Evolutionary conservation across 306 rosid genomes (phyloP).

Genomic region (Cucumis cinereus): DNA sequence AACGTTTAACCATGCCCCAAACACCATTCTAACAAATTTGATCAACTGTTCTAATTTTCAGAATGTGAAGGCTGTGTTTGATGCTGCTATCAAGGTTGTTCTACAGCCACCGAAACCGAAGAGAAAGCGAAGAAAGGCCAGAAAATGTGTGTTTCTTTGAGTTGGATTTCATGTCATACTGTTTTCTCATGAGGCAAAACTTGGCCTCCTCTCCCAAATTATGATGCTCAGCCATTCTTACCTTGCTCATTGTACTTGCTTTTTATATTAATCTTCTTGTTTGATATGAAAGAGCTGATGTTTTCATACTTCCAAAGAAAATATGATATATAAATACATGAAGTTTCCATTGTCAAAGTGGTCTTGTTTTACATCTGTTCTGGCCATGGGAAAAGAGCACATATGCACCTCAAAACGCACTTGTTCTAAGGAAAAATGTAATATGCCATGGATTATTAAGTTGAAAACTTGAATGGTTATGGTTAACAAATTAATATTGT

Average conservation of each 20-base stretch:
- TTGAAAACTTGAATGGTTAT: neutral
- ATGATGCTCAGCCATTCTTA: neutral
- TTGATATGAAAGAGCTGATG: neutral
- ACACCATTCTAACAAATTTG: neutral
- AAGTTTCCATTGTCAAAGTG: neutral
- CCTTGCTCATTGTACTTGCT: neutral
- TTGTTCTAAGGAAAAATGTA: neutral
- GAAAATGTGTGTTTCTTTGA: slow-evolving; percentile 25
- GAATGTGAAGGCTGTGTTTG: slow-evolving; percentile 55
- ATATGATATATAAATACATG: neutral
- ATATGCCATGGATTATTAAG: neutral
- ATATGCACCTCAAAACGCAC: neutral
- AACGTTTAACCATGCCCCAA: neutral
- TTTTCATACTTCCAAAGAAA: neutral
- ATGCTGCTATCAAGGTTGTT: slow-evolving; percentile 58
- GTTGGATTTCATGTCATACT: neutral
- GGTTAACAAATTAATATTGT: neutral
- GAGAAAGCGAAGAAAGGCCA: slow-evolving; percentile 31
- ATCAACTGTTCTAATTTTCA: slow-evolving; percentile 4
- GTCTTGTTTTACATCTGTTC: neutral
- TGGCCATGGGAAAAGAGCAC: neutral
- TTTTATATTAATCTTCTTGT: slow-evolving; percentile 7
- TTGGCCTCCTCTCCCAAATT: neutral
- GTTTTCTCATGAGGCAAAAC: slow-evolving; percentile 1
- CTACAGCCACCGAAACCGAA: slow-evolving; percentile 42